Evolutionary conservation across 2,329 filamentous ascomycete genomes (phyloP), one percentile per base, ranked within the genome.

Genomic region (Ophioceras dolichostomum): DNA sequence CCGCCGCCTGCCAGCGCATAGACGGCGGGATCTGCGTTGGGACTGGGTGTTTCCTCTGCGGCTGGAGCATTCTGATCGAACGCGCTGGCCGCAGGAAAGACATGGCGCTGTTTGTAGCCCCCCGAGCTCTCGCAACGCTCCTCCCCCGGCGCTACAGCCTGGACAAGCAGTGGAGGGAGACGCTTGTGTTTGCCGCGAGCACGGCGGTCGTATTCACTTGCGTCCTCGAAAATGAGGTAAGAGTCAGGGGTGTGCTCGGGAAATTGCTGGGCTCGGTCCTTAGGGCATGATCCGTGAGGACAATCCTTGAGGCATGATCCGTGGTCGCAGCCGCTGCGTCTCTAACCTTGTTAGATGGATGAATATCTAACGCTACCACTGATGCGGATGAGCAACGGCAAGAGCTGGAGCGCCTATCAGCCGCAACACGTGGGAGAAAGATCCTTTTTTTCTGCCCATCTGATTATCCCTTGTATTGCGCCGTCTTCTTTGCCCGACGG

Each of bases 21-120:
- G 75, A 80, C 41, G 57, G 64, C 5, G 78, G 78, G 3, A 51
- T 86, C 9, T 88, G 83, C 48, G 74, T 93, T 9, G 73, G 73
- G 7, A 60, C 69, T 1, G 85, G 84, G 6, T 89, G 84, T 55
- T 56, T 76, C 38, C 61, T 86, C 30, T 93, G 85, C 52, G 86
- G 86, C 3, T 86, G 81, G 79, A 88, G 83, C 57, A 76, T 91
- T 32, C 62, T 93, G 32, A 58, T 86, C 26, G 86, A 93, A 58
- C 65, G 73, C 55, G 50, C 67, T 5, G 64, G 65, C 32, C 70
- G 82, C 43, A 67, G 80, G 39, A 78, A 81, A 49, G 85, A 93
- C 51, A 71, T 93, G 51, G 74, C 79, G 8, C 66, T 91, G 28
- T 93, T 93, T 53, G 84, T 91, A 31, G 76, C 82, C 16, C 86